These are phyloP conservation scores for Naganishia sp. DNA, from an alignment of 1,284 basidiomycete species.

Conservation along the genomic window DNA sequence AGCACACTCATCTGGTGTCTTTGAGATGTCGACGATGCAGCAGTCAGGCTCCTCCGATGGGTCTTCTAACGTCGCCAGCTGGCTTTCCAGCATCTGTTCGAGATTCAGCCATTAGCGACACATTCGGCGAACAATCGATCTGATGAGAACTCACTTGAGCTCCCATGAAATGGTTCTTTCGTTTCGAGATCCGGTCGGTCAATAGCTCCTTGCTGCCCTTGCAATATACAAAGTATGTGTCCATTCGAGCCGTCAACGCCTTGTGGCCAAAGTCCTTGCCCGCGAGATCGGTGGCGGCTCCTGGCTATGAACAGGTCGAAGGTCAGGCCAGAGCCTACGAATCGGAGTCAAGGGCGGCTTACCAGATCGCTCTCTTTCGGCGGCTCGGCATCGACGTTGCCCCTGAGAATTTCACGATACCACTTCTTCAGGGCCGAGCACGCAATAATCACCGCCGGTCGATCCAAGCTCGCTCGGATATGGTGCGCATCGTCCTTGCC, in stretches of 20 bases:
- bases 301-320: constrained; percentile 5
- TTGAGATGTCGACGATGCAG: constrained; percentile 23
- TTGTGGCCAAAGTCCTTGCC: constrained; percentile 20
- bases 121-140: background rate
- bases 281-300: constrained; percentile 2
- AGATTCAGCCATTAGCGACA: background rate
- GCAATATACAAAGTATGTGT: constrained; percentile 81
- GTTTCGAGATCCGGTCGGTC: constrained; percentile 66
- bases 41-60: constrained; percentile 53
- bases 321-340: background rate
- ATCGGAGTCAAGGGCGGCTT: constrained; percentile 30
- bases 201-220: constrained; percentile 68
- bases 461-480: constrained; percentile 39
- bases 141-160: constrained; percentile 45
- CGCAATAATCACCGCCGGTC: constrained; percentile 70
- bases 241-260: constrained; percentile 50
- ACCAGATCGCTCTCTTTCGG: constrained; percentile 46
- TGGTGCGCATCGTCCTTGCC: constrained; percentile 34
- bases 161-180: constrained; percentile 87
- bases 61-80: constrained; percentile 75
- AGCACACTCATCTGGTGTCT: constrained; percentile 18
- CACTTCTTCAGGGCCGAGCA: constrained; percentile 81
- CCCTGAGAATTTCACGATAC: constrained; percentile 81
- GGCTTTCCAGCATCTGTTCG: constrained; percentile 75
- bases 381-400: constrained; percentile 53